These are phyloP conservation scores for Plenodomus lindquistii DNA, from an alignment of 2,329 filamentous ascomycete genomes.

Conservation along the genomic window DNA sequence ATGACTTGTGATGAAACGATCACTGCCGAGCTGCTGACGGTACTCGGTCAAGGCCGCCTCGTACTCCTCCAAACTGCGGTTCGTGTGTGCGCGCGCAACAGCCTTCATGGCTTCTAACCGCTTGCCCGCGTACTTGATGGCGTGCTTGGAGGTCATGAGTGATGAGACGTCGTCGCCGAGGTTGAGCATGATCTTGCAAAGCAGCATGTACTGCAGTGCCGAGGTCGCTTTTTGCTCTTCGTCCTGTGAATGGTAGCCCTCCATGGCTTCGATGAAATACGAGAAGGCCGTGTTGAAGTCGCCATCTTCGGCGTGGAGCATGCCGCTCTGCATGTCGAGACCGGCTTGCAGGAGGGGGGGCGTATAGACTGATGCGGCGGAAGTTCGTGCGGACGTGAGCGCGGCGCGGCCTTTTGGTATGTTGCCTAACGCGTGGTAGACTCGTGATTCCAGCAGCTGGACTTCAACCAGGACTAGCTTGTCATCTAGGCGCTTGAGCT, in stretches of 20 bases:
- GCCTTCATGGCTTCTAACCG: slow-evolving; percentile 99
- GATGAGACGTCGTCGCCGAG: slow-evolving; percentile 93
- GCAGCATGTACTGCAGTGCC: slow-evolving; percentile 97
- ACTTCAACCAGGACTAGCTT: slow-evolving; percentile 98
- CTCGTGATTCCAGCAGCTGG: slow-evolving; percentile 92
- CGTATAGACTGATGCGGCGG: slow-evolving; percentile 95
- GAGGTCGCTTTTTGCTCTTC: slow-evolving; percentile 89
- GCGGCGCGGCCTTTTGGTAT: slow-evolving; percentile 94
- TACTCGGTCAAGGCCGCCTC: slow-evolving; percentile 89
- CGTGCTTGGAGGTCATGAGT: slow-evolving; percentile 94
- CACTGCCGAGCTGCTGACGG: slow-evolving; percentile 89
- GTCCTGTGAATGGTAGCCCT: slow-evolving; percentile 94
- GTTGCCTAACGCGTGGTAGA: slow-evolving; percentile 97
- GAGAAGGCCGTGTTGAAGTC: slow-evolving; percentile 99
- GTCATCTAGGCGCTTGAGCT: slow-evolving; percentile 97
- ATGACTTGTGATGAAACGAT: slow-evolving; percentile 96
- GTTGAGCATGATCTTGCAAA: slow-evolving; percentile 99
- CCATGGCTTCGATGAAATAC: slow-evolving; percentile 98
- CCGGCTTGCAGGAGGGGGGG: slow-evolving; percentile 93
- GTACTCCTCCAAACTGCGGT: slow-evolving; percentile 95
- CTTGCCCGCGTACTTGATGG: slow-evolving; percentile 92
- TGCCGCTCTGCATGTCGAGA: slow-evolving; percentile 98
- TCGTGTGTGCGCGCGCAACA: slow-evolving; percentile 90
- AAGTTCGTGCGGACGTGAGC: slow-evolving; percentile 90
- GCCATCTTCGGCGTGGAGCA: slow-evolving; percentile 97